Base-by-base conservation (phyloP, 2,329 filamentous ascomycete genomes). In the Keithomyces neogunnii region DNA sequence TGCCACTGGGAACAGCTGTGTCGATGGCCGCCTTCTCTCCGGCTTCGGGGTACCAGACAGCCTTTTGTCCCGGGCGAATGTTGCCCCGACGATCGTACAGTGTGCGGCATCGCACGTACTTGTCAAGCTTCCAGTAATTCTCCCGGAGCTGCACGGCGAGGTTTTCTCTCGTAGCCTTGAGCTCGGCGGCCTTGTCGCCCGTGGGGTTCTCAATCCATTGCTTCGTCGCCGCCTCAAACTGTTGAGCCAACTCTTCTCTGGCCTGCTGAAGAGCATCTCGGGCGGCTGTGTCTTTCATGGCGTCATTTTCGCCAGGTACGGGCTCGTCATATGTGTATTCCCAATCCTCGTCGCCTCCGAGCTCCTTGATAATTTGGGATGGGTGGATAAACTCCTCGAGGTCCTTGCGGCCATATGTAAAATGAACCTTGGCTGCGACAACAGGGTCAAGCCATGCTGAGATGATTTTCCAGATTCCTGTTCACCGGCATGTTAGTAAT, bases 401-500 rank as follows among this genome's bases (percentile, higher is more conserved):
- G 31, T 87, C 85, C 35, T 81, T 72, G 26, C 76, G 68, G 48
- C 75, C 81, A 53, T 77, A 82, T 29, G 81, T 84, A 64, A 88
- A 87, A 61, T 88, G 78, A 11, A 89, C 79, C 68, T 89, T 89
- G 51, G 76, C 71, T 3, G 85, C 85, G 30, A 89, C 84, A 5
- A 89, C 84, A 8, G 86, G 86, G 63, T 89, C 85, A 33, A 89
- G 76, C 85, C 85, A 89, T 61, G 83, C 83, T 56, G 79, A 81
- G 66, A 89, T 88, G 57, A 89, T 80, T 56, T 73, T 82, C 85
- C 67, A 69, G 9, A 68, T 59, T 7, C 66, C 66, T 69, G 13
- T 19, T 3, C 13, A 2, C 6, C 11, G 38, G 19, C 42, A 11
- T 47, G 26, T 40, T 26, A 47, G 30, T 19, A 19, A 19, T 19